Percentiles rank a stretch among this genome's conserved stretches.
phyloP scores from a whole-genome alignment of 2,329 filamentous ascomycete genomes.

The Fusarium luffae region DNA sequence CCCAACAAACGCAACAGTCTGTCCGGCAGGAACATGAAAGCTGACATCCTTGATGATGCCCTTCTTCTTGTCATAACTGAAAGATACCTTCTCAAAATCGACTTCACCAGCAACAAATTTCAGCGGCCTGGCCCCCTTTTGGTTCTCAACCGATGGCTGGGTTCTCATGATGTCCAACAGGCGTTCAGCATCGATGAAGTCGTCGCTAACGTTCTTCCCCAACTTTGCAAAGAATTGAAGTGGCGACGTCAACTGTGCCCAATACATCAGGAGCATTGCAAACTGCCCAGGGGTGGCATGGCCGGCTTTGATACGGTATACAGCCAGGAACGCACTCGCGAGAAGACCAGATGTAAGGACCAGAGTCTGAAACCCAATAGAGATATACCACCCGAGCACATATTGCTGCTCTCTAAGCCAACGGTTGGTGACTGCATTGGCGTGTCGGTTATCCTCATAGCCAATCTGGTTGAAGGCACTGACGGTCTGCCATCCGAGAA shows the following conservation, averaged over 20 bases:
- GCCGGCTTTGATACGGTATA: slow-evolving; percentile 73
- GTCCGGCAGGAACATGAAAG: slow-evolving; percentile 62
- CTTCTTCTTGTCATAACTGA: slow-evolving; percentile 70
- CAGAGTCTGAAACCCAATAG: slow-evolving; percentile 67
- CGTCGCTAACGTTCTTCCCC: slow-evolving; percentile 65
- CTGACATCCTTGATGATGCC: slow-evolving; percentile 65
- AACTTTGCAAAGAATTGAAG: slow-evolving; percentile 74
- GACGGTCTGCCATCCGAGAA: slow-evolving; percentile 69
- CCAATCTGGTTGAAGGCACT: slow-evolving; percentile 69
- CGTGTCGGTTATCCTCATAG: slow-evolving; percentile 66
- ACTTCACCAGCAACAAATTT: slow-evolving; percentile 64
- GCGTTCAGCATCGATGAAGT: slow-evolving; percentile 68
- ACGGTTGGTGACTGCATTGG: slow-evolving; percentile 58
- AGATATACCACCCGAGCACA: slow-evolving; percentile 59
- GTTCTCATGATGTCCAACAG: slow-evolving; percentile 68
- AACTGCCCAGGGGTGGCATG: slow-evolving; percentile 73
- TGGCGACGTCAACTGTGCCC: slow-evolving; percentile 77
- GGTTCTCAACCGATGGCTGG: slow-evolving; percentile 65
- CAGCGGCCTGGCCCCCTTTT: slow-evolving; percentile 61
- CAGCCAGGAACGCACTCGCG: slow-evolving; percentile 68
- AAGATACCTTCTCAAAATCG: slow-evolving; percentile 65
- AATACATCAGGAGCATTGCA: slow-evolving; percentile 77
- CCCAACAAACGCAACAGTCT: slow-evolving; percentile 69
- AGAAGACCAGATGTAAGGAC: slow-evolving; percentile 77
- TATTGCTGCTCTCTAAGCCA: slow-evolving; percentile 54